Evolutionary conservation across 2,329 filamentous ascomycete species (phyloP), one percentile per base, ranked within the genome.

Genomic region (Stachybotrys chlorohalonatus): DNA sequence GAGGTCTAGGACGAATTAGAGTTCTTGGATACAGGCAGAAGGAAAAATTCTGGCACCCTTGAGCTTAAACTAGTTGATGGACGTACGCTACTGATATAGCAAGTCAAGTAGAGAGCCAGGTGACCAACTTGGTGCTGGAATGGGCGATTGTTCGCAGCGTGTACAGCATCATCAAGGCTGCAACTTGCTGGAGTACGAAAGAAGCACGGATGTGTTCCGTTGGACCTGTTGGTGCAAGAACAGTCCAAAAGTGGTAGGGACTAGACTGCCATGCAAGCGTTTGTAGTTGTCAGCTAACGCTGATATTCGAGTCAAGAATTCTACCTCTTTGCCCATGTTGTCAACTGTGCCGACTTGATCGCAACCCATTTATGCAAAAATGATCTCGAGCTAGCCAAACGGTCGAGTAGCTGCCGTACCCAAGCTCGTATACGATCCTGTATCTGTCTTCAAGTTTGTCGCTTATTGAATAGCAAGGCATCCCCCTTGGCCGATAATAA

Each of bases 41-140:
- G 4, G 24, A 31, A 31, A 31, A 39, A 32, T 42, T 53, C 56
- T 45, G 32, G 54, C 56, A 64, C 55, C 66, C 63, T 56, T 70
- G 66, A 51, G 66, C 62, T 31, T 63, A 60, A 47, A 62, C 64
- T 49, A 55, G 54, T n/a, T 56, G 32, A 55, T 66, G 62, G 11
- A 64, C 52, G 52, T 62, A 60, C 4, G 61, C 61, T 7, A 70
- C 60, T 24, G 59, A 64, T 50, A 63, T 62, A 31, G 52, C 54
- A 48, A 61, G 57, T 52, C 61, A 58, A 42, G 60, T 55, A 17
- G 56, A 49, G 31, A 64, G 49, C 49, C 57, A 60, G 15, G 60
- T 52, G 11, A 59, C 59, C 36, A 50, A 60, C 60, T 8, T 56
- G 49, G 11, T 62, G 56, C 17, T 59, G 55, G 52, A 64, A 63